Evolutionary conservation across 352 stramenopile species (phyloP), one percentile per base, ranked within the genome.

Genomic region (Halophytophthora polymorphica): DNA sequence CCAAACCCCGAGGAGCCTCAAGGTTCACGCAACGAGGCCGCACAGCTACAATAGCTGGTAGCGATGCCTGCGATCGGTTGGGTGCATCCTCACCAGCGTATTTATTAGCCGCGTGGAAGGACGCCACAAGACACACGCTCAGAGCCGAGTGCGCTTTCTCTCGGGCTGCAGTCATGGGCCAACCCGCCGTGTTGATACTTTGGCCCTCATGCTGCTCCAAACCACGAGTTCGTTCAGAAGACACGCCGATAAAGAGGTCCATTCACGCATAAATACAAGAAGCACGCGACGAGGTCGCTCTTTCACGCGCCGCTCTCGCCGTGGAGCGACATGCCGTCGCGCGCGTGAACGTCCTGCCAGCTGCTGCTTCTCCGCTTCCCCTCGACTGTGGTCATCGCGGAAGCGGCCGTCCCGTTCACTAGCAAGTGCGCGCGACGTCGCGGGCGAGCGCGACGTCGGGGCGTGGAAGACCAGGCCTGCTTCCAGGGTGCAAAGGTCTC

Each of bases 401-500:
- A n/a, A n/a, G 33, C 13, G 4, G 53, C 28, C n/a, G 18, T 34
- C 17, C n/a, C 57, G 5, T 6, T 42, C 19, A 18, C 14, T n/a
- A 28, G 29, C 10, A 56, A 44, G 5, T 35, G 14, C 33, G 47
- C 11, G 7, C 57, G 31, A 13, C 37, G 43, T 11, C 25, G 28
- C 22, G 19, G 14, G 4, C 8, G 4, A 54, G 15, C 14, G 12
- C 28, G 43, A 45, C 28, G 45, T 1, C 28, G 35, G 17, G 38
- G 13, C 29, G 42, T 53, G 14, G 49, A 53, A 22, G 19, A 4
- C 6, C 25, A 29, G 10, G 21, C 14, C 15, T n/a, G 53, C 21
- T 50, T 64, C 50, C 41, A 58, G 31, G 45, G 51, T 31, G 40
- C 56, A 19, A 14, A 43, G n/a, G 33, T 45, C 15, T 17, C 42